phyloP scores from a whole-genome alignment of 768 basidiomycete genomes.

The Crucibulum laeve region DNA sequence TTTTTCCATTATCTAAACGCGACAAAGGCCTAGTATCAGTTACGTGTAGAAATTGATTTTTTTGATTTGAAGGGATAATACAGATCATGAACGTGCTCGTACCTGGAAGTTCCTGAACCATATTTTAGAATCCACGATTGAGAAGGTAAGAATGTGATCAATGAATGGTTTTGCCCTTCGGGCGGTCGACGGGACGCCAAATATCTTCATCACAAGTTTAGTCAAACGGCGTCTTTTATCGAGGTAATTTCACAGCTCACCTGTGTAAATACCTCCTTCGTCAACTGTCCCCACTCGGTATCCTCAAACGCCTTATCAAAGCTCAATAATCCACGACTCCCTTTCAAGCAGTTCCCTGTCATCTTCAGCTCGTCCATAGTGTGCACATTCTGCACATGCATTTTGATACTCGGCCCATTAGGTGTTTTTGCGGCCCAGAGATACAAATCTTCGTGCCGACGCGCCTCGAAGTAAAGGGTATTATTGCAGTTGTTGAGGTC shows the following conservation, averaged over 20 bases:
- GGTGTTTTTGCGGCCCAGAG: conserved; percentile 96
- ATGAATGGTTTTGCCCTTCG: conserved; percentile 94
- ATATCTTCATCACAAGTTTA: conserved; percentile 55
- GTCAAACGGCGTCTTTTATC: background rate
- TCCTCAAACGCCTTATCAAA: conserved; percentile 92
- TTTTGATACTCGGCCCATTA: conserved; percentile 94
- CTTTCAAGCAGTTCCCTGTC: conserved; percentile 98
- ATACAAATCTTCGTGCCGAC: conserved; percentile 93
- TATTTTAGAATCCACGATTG: conserved; percentile 90
- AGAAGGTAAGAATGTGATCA: conserved; percentile 96
- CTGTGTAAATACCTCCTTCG: conserved; percentile 93
- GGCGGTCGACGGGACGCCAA: conserved; percentile 89
- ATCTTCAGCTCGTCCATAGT: conserved; percentile 99
- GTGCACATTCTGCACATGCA: conserved; percentile 98
- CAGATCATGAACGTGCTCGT: conserved; percentile 18
- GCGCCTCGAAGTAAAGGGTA: conserved; percentile 93
- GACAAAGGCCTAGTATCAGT: too few species aligned
- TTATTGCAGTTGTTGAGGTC: conserved; percentile 99
- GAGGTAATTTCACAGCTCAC: conserved; percentile 35
- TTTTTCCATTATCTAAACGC: conserved; percentile 82
- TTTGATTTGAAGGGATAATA: too few species aligned
- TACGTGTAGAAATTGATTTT: too few species aligned
- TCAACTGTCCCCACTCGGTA: conserved; percentile 78
- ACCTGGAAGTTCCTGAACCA: conserved; percentile 99
- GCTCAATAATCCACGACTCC: conserved; percentile 85